A percentile compares a stretch with the other conserved stretches of the same genome.
These are phyloP conservation scores for Athelia psychrophila DNA, from an alignment of 1,284 basidiomycete species.

Conservation along the genomic window DNA sequence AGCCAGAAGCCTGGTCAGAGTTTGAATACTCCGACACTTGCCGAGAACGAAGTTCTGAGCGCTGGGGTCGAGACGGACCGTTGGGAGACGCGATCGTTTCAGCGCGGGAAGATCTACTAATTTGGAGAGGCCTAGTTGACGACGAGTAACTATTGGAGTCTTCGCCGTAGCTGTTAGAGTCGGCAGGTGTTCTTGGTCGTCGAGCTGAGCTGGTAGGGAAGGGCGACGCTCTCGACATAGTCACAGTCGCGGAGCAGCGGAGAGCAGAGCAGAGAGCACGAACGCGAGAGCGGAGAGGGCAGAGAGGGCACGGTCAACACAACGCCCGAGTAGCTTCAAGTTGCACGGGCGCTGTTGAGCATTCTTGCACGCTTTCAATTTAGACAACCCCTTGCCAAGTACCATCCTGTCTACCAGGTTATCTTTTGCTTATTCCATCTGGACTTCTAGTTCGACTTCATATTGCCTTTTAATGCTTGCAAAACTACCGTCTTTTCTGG, in stretches of 20 bases:
- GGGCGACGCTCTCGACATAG: slow-evolving; percentile 55
- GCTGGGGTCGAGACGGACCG: slow-evolving; percentile 53
- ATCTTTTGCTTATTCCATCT: too few species aligned
- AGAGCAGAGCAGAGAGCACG: slow-evolving; percentile 9
- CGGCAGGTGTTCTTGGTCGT: slow-evolving; percentile 36
- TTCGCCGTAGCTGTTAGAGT: slow-evolving; percentile 29
- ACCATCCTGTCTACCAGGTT: too few species aligned
- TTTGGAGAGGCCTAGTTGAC: slow-evolving; percentile 50
- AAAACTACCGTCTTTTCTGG: slow-evolving; percentile 33
- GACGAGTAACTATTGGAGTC: slow-evolving; percentile 28
- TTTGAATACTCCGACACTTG: slow-evolving; percentile 38
- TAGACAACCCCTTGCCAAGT: too few species aligned
- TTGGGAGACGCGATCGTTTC: slow-evolving; percentile 33
- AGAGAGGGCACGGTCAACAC: too few species aligned
- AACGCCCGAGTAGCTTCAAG: too few species aligned
- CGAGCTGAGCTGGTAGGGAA: slow-evolving; percentile 36
- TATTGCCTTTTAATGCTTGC: not conserved
- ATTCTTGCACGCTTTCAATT: too few species aligned
- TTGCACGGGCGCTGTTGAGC: too few species aligned
- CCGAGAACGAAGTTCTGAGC: slow-evolving; percentile 51
- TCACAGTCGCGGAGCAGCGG: slow-evolving; percentile 4
- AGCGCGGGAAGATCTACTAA: slow-evolving; percentile 40
- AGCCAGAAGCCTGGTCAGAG: slow-evolving; percentile 36
- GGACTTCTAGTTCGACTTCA: too few species aligned
- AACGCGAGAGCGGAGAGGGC: too few species aligned